A percentile compares a stretch with the other conserved stretches of the same genome.
Evolutionary conservation across 106 monocot genomes (phyloP).

Genomic region (Narthecium ossifragum): DNA sequence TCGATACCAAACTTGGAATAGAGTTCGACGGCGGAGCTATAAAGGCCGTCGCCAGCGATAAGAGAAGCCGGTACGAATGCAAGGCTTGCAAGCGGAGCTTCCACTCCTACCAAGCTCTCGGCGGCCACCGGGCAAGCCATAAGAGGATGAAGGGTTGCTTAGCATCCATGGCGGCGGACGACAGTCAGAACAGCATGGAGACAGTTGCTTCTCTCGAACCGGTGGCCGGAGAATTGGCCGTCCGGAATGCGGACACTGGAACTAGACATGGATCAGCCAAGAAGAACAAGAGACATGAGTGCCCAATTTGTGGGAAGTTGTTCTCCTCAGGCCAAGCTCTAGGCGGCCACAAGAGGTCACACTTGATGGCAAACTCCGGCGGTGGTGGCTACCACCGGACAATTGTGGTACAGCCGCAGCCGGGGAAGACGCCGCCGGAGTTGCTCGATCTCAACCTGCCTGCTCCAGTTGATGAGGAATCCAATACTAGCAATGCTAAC

Average conservation of each 20-base stretch:
- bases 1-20: not conserved
- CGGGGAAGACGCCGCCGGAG: not conserved
- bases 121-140: constrained; percentile 20
- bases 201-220: not conserved
- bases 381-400: too few relatives aligned
- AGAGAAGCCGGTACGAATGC: constrained; percentile 21
- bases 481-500: not conserved
- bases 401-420: constrained; percentile 4
- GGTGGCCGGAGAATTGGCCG: not conserved
- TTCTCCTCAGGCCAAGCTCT: constrained; percentile 20
- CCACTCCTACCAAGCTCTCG: constrained; percentile 24
- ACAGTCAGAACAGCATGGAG: not conserved
- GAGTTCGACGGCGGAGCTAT: not conserved
- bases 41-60: not conserved
- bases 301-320: not conserved
- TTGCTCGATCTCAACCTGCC: constrained; percentile 19
- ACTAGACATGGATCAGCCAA: not conserved
- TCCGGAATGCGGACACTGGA: not conserved
- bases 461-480: constrained; percentile 5
- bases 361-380: not conserved
- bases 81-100: constrained; percentile 24
- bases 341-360: constrained; percentile 25
- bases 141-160: constrained; percentile 1
- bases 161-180: too few relatives aligned
- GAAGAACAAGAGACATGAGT: not conserved